Conservation (phyloP, 768 basidiomycete species). For the Auricularia cornea region DNA sequence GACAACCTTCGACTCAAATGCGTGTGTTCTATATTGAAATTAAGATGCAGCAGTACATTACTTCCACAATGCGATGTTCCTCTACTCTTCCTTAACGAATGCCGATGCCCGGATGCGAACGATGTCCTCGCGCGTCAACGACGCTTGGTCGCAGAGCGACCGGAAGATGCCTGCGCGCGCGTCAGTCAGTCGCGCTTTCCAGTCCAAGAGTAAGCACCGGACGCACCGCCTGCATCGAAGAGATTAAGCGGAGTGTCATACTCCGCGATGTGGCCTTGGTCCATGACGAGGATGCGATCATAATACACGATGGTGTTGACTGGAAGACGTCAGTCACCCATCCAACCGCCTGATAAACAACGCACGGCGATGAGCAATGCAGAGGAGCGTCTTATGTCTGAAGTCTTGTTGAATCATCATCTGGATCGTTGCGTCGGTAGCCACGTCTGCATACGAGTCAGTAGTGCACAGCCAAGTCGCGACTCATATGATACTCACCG, state of each 20-base stretch:
- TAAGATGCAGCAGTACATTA: no score
- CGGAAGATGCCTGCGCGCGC: not conserved
- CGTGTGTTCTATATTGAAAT: no score
- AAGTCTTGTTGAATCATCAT: conserved; percentile 59
- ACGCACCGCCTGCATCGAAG: conserved; percentile 47
- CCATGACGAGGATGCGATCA: conserved; percentile 67
- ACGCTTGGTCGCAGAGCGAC: not conserved
- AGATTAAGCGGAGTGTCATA: conserved; percentile 66
- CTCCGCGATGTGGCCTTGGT: conserved; percentile 57
- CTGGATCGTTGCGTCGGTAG: conserved; percentile 55
- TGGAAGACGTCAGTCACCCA: conserved; percentile 5
- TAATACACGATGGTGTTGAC: conserved; percentile 39
- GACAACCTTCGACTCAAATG: no score
- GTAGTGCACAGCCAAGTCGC: no score
- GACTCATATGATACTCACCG: conserved; percentile 14
- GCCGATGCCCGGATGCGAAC: not conserved
- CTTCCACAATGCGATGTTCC: not conserved
- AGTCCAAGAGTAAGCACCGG: not conserved
- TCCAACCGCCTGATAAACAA: conserved; percentile 16
- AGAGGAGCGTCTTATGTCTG: conserved; percentile 41
- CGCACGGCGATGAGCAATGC: conserved; percentile 45
- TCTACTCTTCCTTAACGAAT: not conserved
- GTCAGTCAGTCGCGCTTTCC: no score
- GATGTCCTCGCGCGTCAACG: not conserved
- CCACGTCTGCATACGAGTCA: conserved; percentile 27